Conservation (phyloP, 352 stramenopile genomes). For the Phytophthora meadii region DNA sequence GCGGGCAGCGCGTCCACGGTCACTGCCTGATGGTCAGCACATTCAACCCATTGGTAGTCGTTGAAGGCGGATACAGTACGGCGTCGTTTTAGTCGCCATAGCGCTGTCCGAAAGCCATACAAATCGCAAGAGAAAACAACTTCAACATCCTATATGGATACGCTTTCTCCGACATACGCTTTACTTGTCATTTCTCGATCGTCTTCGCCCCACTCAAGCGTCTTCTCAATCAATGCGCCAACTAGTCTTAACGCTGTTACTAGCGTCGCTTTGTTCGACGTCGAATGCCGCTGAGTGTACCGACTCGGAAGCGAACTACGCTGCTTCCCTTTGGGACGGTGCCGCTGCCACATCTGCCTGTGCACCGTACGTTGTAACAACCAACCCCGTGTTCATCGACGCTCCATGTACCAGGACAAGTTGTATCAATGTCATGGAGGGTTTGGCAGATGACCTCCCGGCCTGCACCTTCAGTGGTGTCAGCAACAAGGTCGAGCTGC, state of each 20-base stretch:
- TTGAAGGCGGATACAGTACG: not conserved
- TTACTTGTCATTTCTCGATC: not conserved
- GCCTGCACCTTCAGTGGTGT: conserved; percentile 29
- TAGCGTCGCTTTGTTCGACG: not conserved
- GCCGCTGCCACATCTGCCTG: conserved; percentile 22
- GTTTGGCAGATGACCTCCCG: conserved; percentile 12
- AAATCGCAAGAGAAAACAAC: conserved; percentile 4
- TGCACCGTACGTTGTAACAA: conserved; percentile 12
- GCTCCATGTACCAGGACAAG: conserved; percentile 15
- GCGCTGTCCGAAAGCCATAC: conserved; percentile 1
- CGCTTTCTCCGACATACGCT: conserved; percentile 6
- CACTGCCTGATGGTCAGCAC: not conserved
- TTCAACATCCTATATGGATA: conserved; percentile 11
- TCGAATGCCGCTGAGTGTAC: conserved; percentile 22
- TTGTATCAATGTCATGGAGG: conserved; percentile 25
- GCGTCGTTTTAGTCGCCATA: not conserved
- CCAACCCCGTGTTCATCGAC: conserved; percentile 19
- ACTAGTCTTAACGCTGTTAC: not conserved
- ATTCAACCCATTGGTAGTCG: conserved; percentile 1
- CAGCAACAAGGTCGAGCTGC: conserved; percentile 33
- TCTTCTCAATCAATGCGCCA: too few species aligned
- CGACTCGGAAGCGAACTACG: conserved; percentile 10
- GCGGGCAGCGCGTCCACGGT: not conserved
- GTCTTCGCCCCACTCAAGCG: not conserved
- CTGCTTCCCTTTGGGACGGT: conserved; percentile 12